Evolutionary conservation across 352 stramenopile species (phyloP), one percentile per base, ranked within the genome.

Genomic region (Globisporangium takayamanum): DNA sequence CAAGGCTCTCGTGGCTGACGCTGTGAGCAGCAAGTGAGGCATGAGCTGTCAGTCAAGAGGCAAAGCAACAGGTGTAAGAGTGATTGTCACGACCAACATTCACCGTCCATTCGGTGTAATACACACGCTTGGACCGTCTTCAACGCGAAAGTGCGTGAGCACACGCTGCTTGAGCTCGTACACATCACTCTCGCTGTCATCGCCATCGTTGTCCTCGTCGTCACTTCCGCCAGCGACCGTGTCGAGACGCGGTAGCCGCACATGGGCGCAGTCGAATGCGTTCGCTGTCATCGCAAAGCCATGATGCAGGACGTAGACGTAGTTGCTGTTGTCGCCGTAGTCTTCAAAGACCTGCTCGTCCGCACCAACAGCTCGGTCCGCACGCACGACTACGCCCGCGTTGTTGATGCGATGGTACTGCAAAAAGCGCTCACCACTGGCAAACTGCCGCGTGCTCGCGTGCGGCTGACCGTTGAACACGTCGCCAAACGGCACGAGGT

Each of bases 251-350:
- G 72, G 64, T 11, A 90, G 59, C 16, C 48, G 62, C 44, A 95
- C 42, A 5, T 62, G 41, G 5, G 80, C 78, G 66, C 94, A 98
- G 67, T 98, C 86, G 60, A 97, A 93, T 4, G 87, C 77, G 64
- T 95, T 97, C 22, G 87, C 67, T 0, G 64, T 10, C 66, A 96
- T 91, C 1, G 98, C 60, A 53, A 98, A 98, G 0, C 89, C 94
- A 64, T 98, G 91, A 52, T 96, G 75, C 36, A 96, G 52, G 20
- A 97, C 76, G 55, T 89, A 92, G 5, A 87, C 69, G 66, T 88
- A 89, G 60, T 96, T 97, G 71, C 83, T 80, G 61, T 96, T 97
- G 76, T 97, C 89, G n/a, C 92, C 92, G 46, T 98, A 98, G 70
- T 98, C 92, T 74, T 98, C 94, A 56, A 97, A 92, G 6, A 98